phyloP scores from a whole-genome alignment of 2,329 filamentous ascomycete genomes.

The Conoideocrella luteorostrata region DNA sequence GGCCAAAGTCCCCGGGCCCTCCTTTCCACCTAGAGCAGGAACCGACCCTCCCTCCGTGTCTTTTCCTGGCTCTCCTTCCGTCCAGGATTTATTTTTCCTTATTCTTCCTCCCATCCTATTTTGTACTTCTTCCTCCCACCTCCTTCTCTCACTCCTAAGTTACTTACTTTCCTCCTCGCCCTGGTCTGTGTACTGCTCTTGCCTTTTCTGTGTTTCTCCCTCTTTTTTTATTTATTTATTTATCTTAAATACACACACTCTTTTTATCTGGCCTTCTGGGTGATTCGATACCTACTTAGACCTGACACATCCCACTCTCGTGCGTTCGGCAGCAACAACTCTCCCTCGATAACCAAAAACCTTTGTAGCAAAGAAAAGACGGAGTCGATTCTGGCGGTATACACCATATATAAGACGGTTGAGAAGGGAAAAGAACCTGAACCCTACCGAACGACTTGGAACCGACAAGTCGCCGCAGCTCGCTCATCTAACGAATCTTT shows the following conservation, averaged over 20 bases:
- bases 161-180: background rate
- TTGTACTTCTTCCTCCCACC: slow-evolving; percentile 8
- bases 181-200: background rate
- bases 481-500: too few relatives aligned
- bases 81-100: slow-evolving; percentile 9
- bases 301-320: background rate
- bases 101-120: slow-evolving; percentile 9
- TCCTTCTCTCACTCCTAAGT: slow-evolving; percentile 6
- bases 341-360: background rate
- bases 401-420: too few relatives aligned
- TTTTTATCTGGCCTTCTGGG: background rate
- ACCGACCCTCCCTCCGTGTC: slow-evolving; percentile 6
- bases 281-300: too few relatives aligned
- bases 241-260: slow-evolving; percentile 1
- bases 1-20: slow-evolving; percentile 10
- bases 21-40: slow-evolving; percentile 7
- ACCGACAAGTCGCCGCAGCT: too few relatives aligned
- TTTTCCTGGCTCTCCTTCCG: slow-evolving; percentile 9
- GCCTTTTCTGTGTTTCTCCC: slow-evolving; percentile 4
- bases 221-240: slow-evolving; percentile 1
- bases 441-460: too few relatives aligned
- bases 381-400: too few relatives aligned
- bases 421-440: too few relatives aligned
- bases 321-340: background rate
- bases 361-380: too few relatives aligned